Percentiles rank a stretch among this genome's conserved stretches.
Evolutionary conservation across 2,329 filamentous ascomycete genomes (phyloP).

Genomic region (Metarhizium anisopliae): DNA sequence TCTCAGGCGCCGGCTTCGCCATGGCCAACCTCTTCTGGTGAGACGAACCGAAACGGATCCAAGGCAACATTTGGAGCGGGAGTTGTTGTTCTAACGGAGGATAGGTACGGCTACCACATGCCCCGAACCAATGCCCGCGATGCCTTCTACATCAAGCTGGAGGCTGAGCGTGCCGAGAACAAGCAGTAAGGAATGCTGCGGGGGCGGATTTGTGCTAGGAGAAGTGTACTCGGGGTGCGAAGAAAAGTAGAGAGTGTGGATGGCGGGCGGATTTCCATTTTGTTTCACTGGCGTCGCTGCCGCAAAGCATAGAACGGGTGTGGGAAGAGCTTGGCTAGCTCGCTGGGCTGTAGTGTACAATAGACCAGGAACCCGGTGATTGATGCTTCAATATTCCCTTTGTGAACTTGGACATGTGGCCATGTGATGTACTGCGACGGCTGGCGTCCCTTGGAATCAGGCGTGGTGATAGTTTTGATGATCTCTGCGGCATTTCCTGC

Average conservation of each 20-base stretch:
- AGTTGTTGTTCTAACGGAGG: conserved; percentile 3
- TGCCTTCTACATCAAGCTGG: conserved; percentile 48
- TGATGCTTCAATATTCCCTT: conserved; percentile 3
- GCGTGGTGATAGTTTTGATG: no score
- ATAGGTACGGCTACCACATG: conserved; percentile 54
- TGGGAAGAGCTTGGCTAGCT: conserved; percentile 12
- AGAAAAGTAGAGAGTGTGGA: neutral
- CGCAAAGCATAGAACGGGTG: conserved; percentile 4
- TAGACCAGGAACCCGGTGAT: conserved; percentile 17
- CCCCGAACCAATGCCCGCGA: conserved; percentile 51
- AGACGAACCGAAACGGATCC: conserved; percentile 13
- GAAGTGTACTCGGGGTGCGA: neutral
- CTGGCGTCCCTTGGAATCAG: neutral
- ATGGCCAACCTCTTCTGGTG: conserved; percentile 53
- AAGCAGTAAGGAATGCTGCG: conserved; percentile 13
- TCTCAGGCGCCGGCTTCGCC: conserved; percentile 41
- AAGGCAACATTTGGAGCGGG: neutral
- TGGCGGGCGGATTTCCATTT: conserved; percentile 1
- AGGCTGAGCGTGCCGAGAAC: conserved; percentile 41
- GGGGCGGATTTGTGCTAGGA: neutral
- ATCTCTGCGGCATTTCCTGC: no score
- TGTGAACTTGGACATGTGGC: neutral
- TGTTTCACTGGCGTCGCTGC: conserved; percentile 1
- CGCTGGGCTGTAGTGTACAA: conserved; percentile 17
- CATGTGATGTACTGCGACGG: neutral